Evolutionary conservation across 1,139 yeast genomes (phyloP), one percentile per base, ranked within the genome.

Genomic region (Kluyveromyces sp.): DNA sequence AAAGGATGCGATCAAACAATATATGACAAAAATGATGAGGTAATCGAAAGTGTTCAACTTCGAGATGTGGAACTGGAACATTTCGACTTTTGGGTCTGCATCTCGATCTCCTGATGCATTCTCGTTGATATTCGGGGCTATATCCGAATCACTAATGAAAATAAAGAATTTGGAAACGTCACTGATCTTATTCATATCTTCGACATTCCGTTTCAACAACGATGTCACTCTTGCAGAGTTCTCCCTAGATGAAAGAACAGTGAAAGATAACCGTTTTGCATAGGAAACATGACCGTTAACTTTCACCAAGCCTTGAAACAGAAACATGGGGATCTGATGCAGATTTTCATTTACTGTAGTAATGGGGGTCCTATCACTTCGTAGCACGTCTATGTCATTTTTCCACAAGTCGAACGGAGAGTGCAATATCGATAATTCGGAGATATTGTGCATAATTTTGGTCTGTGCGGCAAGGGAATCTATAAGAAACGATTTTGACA

Each of bases 231-330:
- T 48, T 1, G 46, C 36, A 4, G 36, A 36, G 12, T 48, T 41
- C 9, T 39, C 33, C 13, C 51, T 51, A 4, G 49, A 44, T 26
- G 60, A 60, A 30, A 66, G 44, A 13, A 67, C 29, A 20, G 66
- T 66, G 2, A 78, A 46, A 42, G 70, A 67, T 11, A 78, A 39
- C 1, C 66, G 57, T 17, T 66, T 62, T 0, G 82, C 81, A 35
- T 69, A 63, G 42, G 65, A 65, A 11, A 78, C 66, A 9, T 77
- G 53, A 17, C 80, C 81, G 53, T 80, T 77, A 9, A 69, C 65
- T 44, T 70, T 69, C 33, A 60, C 56, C 2, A 76, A 55, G 2
- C 75, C 70, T 31, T 74, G 69, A 19, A 78, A 62, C 19, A 69
- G 50, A 7, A 60, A 58, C 16, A 54, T 48, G 19, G 65, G 56